A percentile compares a stretch with the other conserved stretches of the same genome.
phyloP scores from a whole-genome alignment of 352 stramenopile genomes.

The Pythium insidiosum region DNA sequence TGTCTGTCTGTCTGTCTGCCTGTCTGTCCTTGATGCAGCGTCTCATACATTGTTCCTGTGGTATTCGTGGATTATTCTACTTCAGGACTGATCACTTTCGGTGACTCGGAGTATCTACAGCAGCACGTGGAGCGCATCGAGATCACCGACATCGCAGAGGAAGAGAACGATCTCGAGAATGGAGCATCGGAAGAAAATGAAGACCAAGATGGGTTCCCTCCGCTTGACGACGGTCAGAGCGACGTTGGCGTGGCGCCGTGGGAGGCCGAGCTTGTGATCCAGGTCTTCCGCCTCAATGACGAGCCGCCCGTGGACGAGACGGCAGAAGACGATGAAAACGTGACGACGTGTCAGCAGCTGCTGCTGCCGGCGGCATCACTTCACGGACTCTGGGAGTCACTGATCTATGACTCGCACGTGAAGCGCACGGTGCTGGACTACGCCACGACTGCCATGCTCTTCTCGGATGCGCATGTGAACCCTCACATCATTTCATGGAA shows the following conservation, averaged over 20 bases:
- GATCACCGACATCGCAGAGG: slow-evolving; percentile 5
- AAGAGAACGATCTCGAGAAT: not conserved
- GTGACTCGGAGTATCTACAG: slow-evolving; percentile 2
- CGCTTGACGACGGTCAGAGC: slow-evolving; percentile 1
- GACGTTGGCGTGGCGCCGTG: slow-evolving; percentile 12
- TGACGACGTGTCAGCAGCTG: slow-evolving; percentile 73
- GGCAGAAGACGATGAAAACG: slow-evolving; percentile 70
- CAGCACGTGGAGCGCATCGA: slow-evolving; percentile 8
- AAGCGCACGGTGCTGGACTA: slow-evolving; percentile 86
- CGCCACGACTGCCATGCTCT: slow-evolving; percentile 86
- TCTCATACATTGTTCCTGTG: too few relatives aligned
- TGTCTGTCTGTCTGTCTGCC: too few relatives aligned
- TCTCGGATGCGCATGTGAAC: slow-evolving; percentile 81
- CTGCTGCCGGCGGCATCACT: slow-evolving; percentile 56
- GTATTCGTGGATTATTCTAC: too few relatives aligned
- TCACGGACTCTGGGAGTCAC: slow-evolving; percentile 73
- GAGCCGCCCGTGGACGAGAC: slow-evolving; percentile 65
- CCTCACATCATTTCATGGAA: slow-evolving; percentile 90
- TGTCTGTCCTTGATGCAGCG: too few relatives aligned
- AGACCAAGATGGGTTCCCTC: too few relatives aligned
- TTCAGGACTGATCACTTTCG: slow-evolving; percentile 1
- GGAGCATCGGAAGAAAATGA: not conserved
- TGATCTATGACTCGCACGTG: slow-evolving; percentile 78
- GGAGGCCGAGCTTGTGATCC: slow-evolving; percentile 38
- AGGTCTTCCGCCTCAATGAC: slow-evolving; percentile 71